phyloP scores from a whole-genome alignment of 257 asterid genomes.

The Przewalskia tangutica region DNA sequence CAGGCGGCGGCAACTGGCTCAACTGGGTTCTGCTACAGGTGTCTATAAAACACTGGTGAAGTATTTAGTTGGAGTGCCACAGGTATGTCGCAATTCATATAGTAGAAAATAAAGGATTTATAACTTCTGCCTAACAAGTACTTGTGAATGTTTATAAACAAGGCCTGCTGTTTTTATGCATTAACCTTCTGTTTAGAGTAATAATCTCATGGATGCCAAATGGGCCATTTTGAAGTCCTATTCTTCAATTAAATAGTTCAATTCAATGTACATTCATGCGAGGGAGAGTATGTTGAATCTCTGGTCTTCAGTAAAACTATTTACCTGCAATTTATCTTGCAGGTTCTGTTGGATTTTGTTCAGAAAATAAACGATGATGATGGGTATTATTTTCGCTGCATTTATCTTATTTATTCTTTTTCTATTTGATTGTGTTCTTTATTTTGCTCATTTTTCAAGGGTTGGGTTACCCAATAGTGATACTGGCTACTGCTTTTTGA shows the following conservation, averaged over 20 bases:
- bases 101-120: constrained; percentile 1
- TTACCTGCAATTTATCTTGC: constrained; percentile 19
- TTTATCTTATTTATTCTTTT: not conserved
- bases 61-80: constrained; percentile 97
- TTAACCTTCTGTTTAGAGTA: not conserved
- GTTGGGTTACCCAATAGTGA: constrained; percentile 15
- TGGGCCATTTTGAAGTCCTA: not conserved
- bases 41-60: constrained; percentile 90
- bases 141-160: not conserved
- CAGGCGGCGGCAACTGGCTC: constrained; percentile 93
- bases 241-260: not conserved
- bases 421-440: constrained; percentile 5
- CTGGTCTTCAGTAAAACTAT: not conserved
- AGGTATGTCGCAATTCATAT: constrained; percentile 36
- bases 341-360: constrained; percentile 93
- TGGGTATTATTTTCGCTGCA: constrained; percentile 52
- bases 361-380: constrained; percentile 91
- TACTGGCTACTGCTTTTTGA: constrained; percentile 25
- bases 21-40: constrained; percentile 97
- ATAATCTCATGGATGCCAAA: not conserved
- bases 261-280: not conserved
- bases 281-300: not conserved
- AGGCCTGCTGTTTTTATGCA: not conserved
- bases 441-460: constrained; percentile 6
- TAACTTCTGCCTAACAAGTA: not conserved